phyloP scores from a whole-genome alignment of 352 stramenopile species.

The Globisporangium megalacanthum region DNA sequence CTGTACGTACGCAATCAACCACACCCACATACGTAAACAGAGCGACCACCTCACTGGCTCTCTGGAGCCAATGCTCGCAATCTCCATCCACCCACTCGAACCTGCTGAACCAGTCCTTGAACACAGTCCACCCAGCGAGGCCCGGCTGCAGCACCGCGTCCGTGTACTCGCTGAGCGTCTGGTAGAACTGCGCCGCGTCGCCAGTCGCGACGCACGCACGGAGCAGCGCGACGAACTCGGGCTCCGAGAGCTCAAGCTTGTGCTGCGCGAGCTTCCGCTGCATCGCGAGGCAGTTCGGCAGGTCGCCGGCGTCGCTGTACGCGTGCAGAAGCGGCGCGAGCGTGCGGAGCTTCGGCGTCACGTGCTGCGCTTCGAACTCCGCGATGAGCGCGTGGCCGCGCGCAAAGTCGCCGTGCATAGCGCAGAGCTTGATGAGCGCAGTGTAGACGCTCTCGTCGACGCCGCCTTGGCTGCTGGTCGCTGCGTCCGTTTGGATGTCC shows the following conservation, averaged over 20 bases:
- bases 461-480: conserved; percentile 19
- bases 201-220: conserved; percentile 32
- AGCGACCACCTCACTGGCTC: no score
- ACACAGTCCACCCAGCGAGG: conserved; percentile 41
- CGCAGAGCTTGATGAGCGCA: conserved; percentile 72
- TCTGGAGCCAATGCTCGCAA: no score
- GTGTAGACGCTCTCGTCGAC: conserved; percentile 68
- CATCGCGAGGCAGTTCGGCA: conserved; percentile 54
- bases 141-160: conserved; percentile 53
- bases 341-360: conserved; percentile 65
- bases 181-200: conserved; percentile 45
- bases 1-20: conserved; percentile 17
- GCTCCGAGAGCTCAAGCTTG: conserved; percentile 49
- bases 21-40: conserved; percentile 1
- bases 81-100: conserved; percentile 10
- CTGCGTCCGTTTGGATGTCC: conserved; percentile 49
- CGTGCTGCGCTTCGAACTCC: conserved; percentile 37
- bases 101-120: conserved; percentile 74
- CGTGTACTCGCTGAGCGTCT: conserved; percentile 47
- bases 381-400: conserved; percentile 41
- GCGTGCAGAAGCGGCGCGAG: conserved; percentile 63
- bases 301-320: conserved; percentile 42
- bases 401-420: conserved; percentile 51
- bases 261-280: conserved; percentile 40
- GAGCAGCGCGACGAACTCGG: conserved; percentile 61